These are phyloP conservation scores for Aspergillus fumigatus DNA, from an alignment of 2,329 filamentous ascomycete species.

Conservation along the genomic window DNA sequence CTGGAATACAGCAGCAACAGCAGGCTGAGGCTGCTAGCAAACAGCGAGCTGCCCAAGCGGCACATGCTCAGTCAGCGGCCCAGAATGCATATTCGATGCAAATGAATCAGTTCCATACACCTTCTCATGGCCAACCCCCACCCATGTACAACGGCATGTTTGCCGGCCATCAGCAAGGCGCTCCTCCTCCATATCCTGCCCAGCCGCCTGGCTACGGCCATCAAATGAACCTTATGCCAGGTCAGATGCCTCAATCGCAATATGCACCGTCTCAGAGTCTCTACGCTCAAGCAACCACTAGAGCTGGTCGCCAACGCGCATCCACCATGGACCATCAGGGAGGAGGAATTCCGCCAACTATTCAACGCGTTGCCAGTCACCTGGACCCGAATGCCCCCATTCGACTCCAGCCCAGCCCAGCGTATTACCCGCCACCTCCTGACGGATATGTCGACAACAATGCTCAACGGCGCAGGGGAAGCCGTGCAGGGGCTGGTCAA, in stretches of 20 bases:
- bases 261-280: constrained; percentile 69
- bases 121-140: constrained; percentile 47
- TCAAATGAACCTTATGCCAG: constrained; percentile 66
- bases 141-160: constrained; percentile 82
- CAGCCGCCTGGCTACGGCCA: constrained; percentile 67
- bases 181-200: constrained; percentile 73
- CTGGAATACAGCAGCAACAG: constrained; percentile 91
- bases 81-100: constrained; percentile 65
- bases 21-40: constrained; percentile 92
- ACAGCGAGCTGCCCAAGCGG: constrained; percentile 66
- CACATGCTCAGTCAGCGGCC: constrained; percentile 64
- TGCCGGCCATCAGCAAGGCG: constrained; percentile 58
- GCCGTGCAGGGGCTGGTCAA: constrained; percentile 54
- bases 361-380: constrained; percentile 93
- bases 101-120: constrained; percentile 52
- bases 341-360: constrained; percentile 83
- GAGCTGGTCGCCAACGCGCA: constrained; percentile 78
- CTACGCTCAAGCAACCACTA: constrained; percentile 69
- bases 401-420: constrained; percentile 87
- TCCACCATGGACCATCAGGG: constrained; percentile 96
- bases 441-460: constrained; percentile 71
- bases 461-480: constrained; percentile 68
- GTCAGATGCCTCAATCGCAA: constrained; percentile 62
- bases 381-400: constrained; percentile 93
- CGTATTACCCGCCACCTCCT: constrained; percentile 90